Percentiles rank a stretch among this genome's conserved stretches.
These are phyloP conservation scores for Pseudovirgaria hyperparasitica DNA, from an alignment of 2,329 filamentous ascomycete genomes.

Conservation along the genomic window DNA sequence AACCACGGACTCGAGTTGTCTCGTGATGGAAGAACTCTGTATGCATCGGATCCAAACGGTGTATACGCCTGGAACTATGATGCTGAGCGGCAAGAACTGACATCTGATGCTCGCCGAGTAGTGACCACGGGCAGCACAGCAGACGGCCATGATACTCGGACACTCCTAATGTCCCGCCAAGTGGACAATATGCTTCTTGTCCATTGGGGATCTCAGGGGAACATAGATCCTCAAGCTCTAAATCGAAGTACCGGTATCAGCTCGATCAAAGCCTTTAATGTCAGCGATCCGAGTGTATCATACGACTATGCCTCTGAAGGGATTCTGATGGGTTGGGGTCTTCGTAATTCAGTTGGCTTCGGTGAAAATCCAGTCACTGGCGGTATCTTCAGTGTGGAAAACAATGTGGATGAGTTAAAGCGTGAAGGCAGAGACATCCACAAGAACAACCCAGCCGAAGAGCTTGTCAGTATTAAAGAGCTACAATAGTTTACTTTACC, in stretches of 20 bases:
- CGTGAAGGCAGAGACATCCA: slow-evolving; percentile 50
- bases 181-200: slow-evolving; percentile 48
- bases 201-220: slow-evolving; percentile 50
- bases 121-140: slow-evolving; percentile 47
- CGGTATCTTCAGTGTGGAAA: slow-evolving; percentile 50
- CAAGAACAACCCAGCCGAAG: slow-evolving; percentile 57
- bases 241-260: slow-evolving; percentile 44
- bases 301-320: slow-evolving; percentile 41
- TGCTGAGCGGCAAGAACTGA: slow-evolving; percentile 30
- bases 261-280: slow-evolving; percentile 53
- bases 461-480: too few species aligned
- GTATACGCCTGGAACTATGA: slow-evolving; percentile 57
- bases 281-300: slow-evolving; percentile 27
- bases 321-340: slow-evolving; percentile 48
- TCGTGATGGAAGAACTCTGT: slow-evolving; percentile 36
- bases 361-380: slow-evolving; percentile 45
- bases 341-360: slow-evolving; percentile 60
- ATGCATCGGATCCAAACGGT: slow-evolving; percentile 43
- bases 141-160: slow-evolving; percentile 52
- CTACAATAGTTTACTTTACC: too few species aligned
- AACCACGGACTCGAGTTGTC: slow-evolving; percentile 42
- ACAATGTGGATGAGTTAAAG: slow-evolving; percentile 52
- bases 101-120: slow-evolving; percentile 38
- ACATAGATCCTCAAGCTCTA: slow-evolving; percentile 45
- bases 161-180: slow-evolving; percentile 47